Conservation (phyloP, 2,329 filamentous ascomycete genomes). For the Colletotrichum sp. region DNA sequence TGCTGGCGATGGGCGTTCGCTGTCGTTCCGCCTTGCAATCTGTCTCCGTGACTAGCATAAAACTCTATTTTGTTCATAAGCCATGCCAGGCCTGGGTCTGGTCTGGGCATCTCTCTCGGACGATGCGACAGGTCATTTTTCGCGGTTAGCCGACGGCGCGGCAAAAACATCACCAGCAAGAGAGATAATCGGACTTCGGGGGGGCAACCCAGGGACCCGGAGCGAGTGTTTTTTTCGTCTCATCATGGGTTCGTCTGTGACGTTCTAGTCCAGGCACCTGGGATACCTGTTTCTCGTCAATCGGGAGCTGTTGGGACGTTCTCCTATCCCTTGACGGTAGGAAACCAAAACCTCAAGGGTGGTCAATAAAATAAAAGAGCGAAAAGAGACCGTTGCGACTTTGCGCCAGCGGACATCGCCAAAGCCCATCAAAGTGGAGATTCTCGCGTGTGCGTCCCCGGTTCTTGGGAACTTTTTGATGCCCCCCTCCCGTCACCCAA, state of each 20-base stretch:
- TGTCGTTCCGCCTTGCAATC: neutral
- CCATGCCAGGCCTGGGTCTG: neutral
- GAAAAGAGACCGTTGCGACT: neutral
- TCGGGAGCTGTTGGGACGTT: neutral
- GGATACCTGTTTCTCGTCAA: neutral
- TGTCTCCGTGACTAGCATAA: neutral
- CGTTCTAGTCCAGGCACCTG: neutral
- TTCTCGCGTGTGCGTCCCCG: neutral
- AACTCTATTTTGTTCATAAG: neutral
- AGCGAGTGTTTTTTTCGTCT: neutral
- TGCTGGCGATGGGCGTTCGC: neutral
- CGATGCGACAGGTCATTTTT: slow-evolving; percentile 7
- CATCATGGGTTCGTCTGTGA: neutral
- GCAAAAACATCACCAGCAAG: neutral
- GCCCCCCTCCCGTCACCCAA: neutral
- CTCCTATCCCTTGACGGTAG: neutral
- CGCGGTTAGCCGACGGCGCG: neutral
- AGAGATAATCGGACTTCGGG: neutral
- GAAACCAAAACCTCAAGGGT: neutral
- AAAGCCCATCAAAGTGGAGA: neutral
- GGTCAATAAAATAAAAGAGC: neutral
- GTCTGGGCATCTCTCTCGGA: neutral
- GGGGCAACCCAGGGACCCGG: neutral
- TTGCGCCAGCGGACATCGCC: neutral
- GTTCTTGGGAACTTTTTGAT: slow-evolving; percentile 8